Conservation (phyloP, 805 yeast species). For the Suhomyces emberorum region DNA sequence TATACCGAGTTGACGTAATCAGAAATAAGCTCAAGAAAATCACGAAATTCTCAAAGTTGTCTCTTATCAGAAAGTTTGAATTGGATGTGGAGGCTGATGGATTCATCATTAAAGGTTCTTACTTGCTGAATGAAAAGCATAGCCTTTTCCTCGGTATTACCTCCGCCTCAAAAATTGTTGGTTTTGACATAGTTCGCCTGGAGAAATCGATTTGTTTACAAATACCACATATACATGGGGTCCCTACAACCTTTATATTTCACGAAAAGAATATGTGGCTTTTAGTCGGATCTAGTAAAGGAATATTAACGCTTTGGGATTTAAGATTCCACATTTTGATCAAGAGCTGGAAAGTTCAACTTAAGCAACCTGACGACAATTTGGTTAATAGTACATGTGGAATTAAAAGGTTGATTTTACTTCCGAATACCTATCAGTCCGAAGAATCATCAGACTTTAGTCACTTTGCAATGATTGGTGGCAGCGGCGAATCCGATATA, state of each 20-base stretch:
- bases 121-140: conserved; percentile 36
- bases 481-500: conserved; percentile 55
- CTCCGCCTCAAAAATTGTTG: conserved; percentile 47
- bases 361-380: conserved; percentile 13
- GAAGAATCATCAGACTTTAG: conserved; percentile 12
- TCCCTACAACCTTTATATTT: conserved; percentile 56
- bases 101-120: conserved; percentile 43
- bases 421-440: conserved; percentile 39
- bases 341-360: conserved; percentile 55
- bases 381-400: neutral
- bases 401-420: conserved; percentile 44
- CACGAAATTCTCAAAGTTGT: conserved; percentile 23
- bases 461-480: conserved; percentile 59
- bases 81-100: conserved; percentile 33
- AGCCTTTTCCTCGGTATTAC: conserved; percentile 52
- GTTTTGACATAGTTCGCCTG: conserved; percentile 60
- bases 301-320: conserved; percentile 80
- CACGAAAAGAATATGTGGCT: conserved; percentile 60
- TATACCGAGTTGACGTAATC: conserved; percentile 34
- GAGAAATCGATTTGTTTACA: conserved; percentile 37
- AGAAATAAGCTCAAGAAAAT: conserved; percentile 33
- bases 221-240: conserved; percentile 64
- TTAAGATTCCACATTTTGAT: conserved; percentile 59
- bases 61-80: conserved; percentile 40
- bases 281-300: conserved; percentile 70